Evolutionary conservation across 495 filamentous ascomycete species (phyloP).

Genomic region (Daldinia grandis): DNA sequence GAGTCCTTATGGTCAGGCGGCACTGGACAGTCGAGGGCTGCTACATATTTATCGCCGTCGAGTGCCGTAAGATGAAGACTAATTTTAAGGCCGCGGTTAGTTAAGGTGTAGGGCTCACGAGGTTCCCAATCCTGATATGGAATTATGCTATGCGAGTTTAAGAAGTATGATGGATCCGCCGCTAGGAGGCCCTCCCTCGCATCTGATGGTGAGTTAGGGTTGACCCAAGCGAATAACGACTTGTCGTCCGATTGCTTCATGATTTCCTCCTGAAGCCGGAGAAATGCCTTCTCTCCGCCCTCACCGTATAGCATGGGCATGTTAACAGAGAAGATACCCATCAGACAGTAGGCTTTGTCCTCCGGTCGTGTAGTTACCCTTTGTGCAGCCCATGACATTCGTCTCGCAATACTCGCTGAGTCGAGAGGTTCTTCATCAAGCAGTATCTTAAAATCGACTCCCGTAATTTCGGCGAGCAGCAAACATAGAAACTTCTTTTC

Average conservation of each 20-base stretch:
- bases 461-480: not conserved
- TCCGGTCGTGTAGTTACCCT: slow-evolving; percentile 35
- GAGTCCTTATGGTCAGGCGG: not conserved
- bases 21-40: not conserved
- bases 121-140: slow-evolving; percentile 32
- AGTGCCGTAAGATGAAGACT: slow-evolving; percentile 17
- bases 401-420: not conserved
- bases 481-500: slow-evolving; percentile 3
- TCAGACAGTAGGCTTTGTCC: slow-evolving; percentile 41
- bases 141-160: slow-evolving; percentile 5
- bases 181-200: not conserved
- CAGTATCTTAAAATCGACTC: not conserved
- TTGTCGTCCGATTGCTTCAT: slow-evolving; percentile 17
- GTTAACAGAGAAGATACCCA: slow-evolving; percentile 44
- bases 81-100: slow-evolving; percentile 24
- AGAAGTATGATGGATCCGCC: slow-evolving; percentile 4
- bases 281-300: slow-evolving; percentile 37
- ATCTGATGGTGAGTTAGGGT: not conserved
- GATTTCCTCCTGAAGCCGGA: slow-evolving; percentile 44
- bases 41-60: not conserved
- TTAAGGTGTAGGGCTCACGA: slow-evolving; percentile 14
- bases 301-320: slow-evolving; percentile 46
- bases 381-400: not conserved
- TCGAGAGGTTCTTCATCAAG: not conserved
- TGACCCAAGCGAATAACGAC: slow-evolving; percentile 4